phyloP scores from a whole-genome alignment of 1,139 yeast genomes.

The Yamadazyma mexicana region DNA sequence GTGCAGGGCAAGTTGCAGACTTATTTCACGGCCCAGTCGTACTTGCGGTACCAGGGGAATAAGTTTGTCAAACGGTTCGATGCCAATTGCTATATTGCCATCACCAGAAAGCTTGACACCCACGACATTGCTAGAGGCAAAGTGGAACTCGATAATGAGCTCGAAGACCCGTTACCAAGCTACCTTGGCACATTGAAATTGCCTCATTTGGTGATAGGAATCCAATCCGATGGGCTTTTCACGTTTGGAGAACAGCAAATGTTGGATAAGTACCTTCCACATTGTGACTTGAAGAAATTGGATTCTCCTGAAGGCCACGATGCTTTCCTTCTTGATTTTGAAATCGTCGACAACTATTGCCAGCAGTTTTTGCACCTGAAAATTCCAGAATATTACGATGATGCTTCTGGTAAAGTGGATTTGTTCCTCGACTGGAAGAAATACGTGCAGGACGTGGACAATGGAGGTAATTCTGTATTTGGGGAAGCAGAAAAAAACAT shows the following conservation, averaged over 20 bases:
- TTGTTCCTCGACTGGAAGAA: slow-evolving; percentile 55
- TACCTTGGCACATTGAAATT: slow-evolving; percentile 55
- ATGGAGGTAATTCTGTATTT: slow-evolving; percentile 72
- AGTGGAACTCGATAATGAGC: slow-evolving; percentile 21
- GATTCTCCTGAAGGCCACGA: slow-evolving; percentile 98
- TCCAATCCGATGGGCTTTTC: slow-evolving; percentile 88
- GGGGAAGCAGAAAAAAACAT: slow-evolving; percentile 91
- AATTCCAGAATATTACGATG: slow-evolving; percentile 55
- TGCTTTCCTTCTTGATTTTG: slow-evolving; percentile 89
- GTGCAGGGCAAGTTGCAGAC: slow-evolving; percentile 62
- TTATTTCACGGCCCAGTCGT: slow-evolving; percentile 92
- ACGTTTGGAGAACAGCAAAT: slow-evolving; percentile 89
- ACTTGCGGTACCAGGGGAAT: slow-evolving; percentile 88
- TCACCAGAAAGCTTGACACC: slow-evolving; percentile 89
- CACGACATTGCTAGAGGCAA: slow-evolving; percentile 90
- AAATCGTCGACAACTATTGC: slow-evolving; percentile 71
- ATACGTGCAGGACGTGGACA: slow-evolving; percentile 35
- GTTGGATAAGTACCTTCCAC: slow-evolving; percentile 73
- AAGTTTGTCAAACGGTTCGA: slow-evolving; percentile 89
- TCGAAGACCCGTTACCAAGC: slow-evolving; percentile 39
- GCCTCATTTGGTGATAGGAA: slow-evolving; percentile 85
- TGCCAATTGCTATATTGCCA: slow-evolving; percentile 93
- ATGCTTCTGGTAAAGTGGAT: slow-evolving; percentile 44
- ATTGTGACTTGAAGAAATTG: slow-evolving; percentile 65
- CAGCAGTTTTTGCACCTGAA: slow-evolving; percentile 59